Evolutionary conservation across 805 yeast genomes (phyloP).

Genomic region (Wickerhamomyces mucosus): DNA sequence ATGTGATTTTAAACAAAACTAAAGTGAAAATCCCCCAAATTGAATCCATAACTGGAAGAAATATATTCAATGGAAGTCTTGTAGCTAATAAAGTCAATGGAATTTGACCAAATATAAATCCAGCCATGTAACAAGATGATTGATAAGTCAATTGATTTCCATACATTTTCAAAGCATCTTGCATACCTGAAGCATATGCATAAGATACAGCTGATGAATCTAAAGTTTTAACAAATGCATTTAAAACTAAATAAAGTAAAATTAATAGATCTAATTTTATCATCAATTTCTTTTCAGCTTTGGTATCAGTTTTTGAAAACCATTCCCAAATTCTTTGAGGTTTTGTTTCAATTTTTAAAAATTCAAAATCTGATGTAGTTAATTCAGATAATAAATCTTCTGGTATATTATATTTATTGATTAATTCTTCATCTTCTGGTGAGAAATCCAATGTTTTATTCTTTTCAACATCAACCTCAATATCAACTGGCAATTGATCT

Average conservation of each 20-base stretch:
- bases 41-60: constrained; percentile 15
- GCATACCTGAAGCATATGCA: constrained; percentile 57
- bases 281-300: constrained; percentile 32
- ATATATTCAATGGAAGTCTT: constrained; percentile 10
- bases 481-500: no score
- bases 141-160: constrained; percentile 36
- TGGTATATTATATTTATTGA: constrained; percentile 2
- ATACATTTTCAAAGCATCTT: constrained; percentile 41
- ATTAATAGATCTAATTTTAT: constrained; percentile 42
- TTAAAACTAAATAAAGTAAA: constrained; percentile 43
- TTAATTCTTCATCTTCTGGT: background rate
- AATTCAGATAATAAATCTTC: constrained; percentile 2
- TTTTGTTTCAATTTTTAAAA: constrained; percentile 1
- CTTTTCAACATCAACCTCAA: no score
- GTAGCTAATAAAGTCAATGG: constrained; percentile 18
- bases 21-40: constrained; percentile 12
- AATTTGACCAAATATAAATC: constrained; percentile 17
- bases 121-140: constrained; percentile 11
- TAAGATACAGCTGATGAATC: constrained; percentile 52
- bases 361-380: constrained; percentile 3
- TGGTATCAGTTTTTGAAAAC: constrained; percentile 41
- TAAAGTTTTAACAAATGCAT: constrained; percentile 57
- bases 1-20: constrained; percentile 8
- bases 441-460: no score
- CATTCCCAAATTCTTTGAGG: constrained; percentile 42